Conservation (phyloP, 106 monocot genomes). For the Platanthera guangdongensis region DNA sequence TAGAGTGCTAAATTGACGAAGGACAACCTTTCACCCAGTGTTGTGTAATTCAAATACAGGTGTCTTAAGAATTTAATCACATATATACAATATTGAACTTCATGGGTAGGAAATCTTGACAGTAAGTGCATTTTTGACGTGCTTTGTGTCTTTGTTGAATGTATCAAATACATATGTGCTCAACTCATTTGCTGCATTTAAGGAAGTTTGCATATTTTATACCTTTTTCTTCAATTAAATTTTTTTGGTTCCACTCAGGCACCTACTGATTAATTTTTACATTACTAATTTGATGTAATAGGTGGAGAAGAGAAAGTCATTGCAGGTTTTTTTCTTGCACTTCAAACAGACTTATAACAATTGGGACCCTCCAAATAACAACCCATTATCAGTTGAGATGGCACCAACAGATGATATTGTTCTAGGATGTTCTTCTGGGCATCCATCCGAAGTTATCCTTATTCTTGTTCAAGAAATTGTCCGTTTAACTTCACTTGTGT, state of each 20-base stretch:
- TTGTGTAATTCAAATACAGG: not conserved
- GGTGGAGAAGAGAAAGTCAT: slow-evolving; percentile 73
- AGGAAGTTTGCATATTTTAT: not conserved
- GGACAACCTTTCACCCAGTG: not conserved
- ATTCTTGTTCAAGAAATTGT: slow-evolving; percentile 84
- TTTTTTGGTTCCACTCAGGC: not conserved
- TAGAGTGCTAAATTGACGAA: not conserved
- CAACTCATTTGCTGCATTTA: not conserved
- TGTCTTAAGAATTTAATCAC: not conserved
- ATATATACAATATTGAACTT: not conserved
- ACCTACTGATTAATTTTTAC: not conserved
- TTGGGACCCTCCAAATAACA: slow-evolving; percentile 67
- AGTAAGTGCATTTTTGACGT: not conserved
- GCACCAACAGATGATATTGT: slow-evolving; percentile 36
- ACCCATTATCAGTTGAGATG: slow-evolving; percentile 19
- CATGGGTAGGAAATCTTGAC: not conserved
- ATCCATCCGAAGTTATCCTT: slow-evolving; percentile 90
- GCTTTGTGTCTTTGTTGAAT: not conserved
- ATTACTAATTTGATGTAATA: slow-evolving; percentile 20
- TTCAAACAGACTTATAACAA: slow-evolving; percentile 74
- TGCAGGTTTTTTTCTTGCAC: slow-evolving; percentile 73
- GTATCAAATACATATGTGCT: not conserved
- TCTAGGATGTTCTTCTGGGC: slow-evolving; percentile 70
- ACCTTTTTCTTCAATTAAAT: not conserved
- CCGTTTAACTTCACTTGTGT: slow-evolving; percentile 66